These are phyloP conservation scores for Thraustochytrium striatum DNA, from an alignment of 352 stramenopile genomes.

Conservation along the genomic window DNA sequence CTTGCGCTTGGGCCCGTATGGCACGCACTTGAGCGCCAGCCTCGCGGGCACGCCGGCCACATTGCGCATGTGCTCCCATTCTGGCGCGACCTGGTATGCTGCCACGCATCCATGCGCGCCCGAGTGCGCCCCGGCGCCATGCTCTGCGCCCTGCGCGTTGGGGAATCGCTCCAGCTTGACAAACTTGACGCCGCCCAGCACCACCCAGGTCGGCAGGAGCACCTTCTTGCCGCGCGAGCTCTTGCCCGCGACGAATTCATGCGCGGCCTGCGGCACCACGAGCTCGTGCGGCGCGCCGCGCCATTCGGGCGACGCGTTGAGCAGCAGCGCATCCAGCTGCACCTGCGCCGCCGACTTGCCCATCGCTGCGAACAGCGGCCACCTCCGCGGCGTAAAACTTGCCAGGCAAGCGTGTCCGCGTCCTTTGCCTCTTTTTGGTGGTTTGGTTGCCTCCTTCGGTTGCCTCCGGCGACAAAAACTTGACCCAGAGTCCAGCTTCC, in stretches of 20 bases:
- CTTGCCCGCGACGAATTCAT: constrained; percentile 5
- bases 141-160: constrained; percentile 33
- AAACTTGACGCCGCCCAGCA: constrained; percentile 13
- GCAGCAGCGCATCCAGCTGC: neutral
- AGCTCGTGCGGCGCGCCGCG: neutral
- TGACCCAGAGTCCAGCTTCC: neutral
- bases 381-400: neutral
- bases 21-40: constrained; percentile 35
- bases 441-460: neutral
- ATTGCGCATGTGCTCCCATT: neutral
- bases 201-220: constrained; percentile 27
- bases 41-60: neutral
- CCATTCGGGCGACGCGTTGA: neutral
- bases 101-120: constrained; percentile 36
- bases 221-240: constrained; percentile 8
- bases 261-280: neutral
- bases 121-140: constrained; percentile 10
- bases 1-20: constrained; percentile 33
- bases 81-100: constrained; percentile 1
- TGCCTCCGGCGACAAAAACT: neutral
- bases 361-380: too few relatives aligned
- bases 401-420: neutral
- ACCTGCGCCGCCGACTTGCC: too few relatives aligned
- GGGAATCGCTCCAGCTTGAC: constrained; percentile 28
- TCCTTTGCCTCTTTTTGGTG: neutral